Base-by-base conservation (phyloP, 768 basidiomycete genomes). In the Cyathus striatus region DNA sequence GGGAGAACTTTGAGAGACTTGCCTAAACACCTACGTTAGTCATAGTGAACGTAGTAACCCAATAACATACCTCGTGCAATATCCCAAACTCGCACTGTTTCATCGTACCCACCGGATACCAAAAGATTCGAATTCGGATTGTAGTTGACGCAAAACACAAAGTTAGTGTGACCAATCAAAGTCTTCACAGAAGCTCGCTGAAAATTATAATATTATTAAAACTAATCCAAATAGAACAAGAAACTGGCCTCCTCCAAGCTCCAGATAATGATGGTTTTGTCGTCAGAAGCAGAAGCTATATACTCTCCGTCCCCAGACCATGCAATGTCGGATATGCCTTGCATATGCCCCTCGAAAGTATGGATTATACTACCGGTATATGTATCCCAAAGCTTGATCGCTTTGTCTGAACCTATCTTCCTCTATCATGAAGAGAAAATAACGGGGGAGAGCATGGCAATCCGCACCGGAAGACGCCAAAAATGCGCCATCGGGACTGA, bases 81-180 rank as follows among this genome's bases (percentile, higher is more conserved):
- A 60, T 99, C 94, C 95, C 95, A 98, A n/a, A 98, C 76, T 38
- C 90, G 79, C 14, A 98, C 89, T 13, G 88, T 92, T 69, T 99
- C 96, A 54, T 99, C 96, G 55, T 88, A 94, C 1, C 89, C 88
- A 23, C 96, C 96, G 17, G 90, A 94, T 13, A 89, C 96, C 41
- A 98, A 69, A 24, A 99, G 67, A 60, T 92, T 94, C 0, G 89
- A 88, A 57, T 83, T 78, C 1, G 91, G 93, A 52, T 89, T 93
- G 63, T 86, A 98, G 55, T 91, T 88, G 17, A 97, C 75, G 49
- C 92, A 94, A 55, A 96, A 93, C 1, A 98, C 92, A 46, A 91
- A 91, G 55, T 89, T 93, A 7, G 93, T 93, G 56, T 99, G 95
- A 0, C 90, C 89, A 34, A 75, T 72, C 10, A 99, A 68, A 9